Conservation (phyloP, 257 asterid genomes). For the Schizonepeta tenuifolia region DNA sequence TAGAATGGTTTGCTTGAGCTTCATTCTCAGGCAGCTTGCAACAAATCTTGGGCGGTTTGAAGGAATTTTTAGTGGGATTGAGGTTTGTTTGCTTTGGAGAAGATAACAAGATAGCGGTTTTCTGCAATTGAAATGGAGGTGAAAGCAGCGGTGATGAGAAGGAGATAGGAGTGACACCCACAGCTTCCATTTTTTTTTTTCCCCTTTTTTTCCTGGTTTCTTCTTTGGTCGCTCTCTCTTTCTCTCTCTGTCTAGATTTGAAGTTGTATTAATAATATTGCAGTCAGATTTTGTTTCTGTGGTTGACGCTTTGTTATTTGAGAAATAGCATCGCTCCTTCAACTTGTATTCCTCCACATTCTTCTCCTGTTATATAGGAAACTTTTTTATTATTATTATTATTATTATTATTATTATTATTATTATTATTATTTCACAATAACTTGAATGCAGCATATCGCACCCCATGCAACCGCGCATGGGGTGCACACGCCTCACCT, state of each 20-base stretch:
- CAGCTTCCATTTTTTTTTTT: constrained; percentile 43
- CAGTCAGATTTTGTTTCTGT: not conserved
- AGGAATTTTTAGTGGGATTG: constrained; percentile 21
- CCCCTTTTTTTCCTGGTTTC: not conserved
- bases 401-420: too few species aligned
- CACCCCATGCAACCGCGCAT: too few species aligned
- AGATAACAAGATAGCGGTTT: constrained; percentile 28
- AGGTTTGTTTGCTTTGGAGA: constrained; percentile 29
- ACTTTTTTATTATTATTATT: not conserved
- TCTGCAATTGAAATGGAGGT: constrained; percentile 39
- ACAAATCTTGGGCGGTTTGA: constrained; percentile 38
- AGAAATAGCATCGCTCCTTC: not conserved
- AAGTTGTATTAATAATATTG: not conserved
- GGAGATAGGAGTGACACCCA: constrained; percentile 22
- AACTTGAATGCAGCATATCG: too few species aligned
- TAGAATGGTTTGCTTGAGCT: constrained; percentile 32
- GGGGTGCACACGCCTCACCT: too few species aligned
- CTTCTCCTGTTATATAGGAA: not conserved
- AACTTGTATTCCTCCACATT: not conserved
- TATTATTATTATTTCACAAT: too few species aligned
- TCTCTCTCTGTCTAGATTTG: not conserved
- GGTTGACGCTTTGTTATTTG: not conserved
- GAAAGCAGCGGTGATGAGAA: constrained; percentile 29
- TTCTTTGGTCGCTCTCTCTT: not conserved
- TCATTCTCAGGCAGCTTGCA: constrained; percentile 57